A percentile compares a stretch with the other conserved stretches of the same genome.
Evolutionary conservation across 441 rosid species (phyloP).

Genomic region (Croton laevigatus): DNA sequence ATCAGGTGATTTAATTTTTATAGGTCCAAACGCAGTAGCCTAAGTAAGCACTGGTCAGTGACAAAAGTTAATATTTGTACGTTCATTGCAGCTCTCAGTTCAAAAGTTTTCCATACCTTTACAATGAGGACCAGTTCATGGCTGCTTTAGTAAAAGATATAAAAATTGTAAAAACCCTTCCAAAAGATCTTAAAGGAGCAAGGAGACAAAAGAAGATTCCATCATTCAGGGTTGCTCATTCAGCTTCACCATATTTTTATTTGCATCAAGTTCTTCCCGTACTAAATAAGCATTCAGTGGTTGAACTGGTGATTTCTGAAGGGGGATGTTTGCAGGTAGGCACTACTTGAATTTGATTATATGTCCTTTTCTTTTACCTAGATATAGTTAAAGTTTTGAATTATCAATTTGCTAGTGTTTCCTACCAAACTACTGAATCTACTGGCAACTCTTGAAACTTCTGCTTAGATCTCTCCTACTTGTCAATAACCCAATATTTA

Average conservation of each 20-base stretch:
- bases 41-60: constrained; percentile 3
- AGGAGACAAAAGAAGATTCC: constrained; percentile 90
- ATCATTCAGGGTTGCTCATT: constrained; percentile 64
- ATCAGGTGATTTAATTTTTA: constrained; percentile 49
- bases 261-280: constrained; percentile 85
- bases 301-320: constrained; percentile 76
- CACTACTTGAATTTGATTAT: not conserved
- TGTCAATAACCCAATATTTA: not conserved
- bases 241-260: constrained; percentile 82
- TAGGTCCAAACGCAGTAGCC: not conserved
- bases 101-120: constrained; percentile 96
- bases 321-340: constrained; percentile 95
- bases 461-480: not conserved
- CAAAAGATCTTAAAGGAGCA: constrained; percentile 82
- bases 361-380: constrained; percentile 3
- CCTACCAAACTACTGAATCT: not conserved
- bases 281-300: constrained; percentile 79
- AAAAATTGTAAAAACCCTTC: constrained; percentile 80
- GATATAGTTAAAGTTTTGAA: not conserved
- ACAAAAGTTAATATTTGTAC: constrained; percentile 11
- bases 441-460: not conserved
- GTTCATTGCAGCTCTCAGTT: constrained; percentile 75
- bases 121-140: constrained; percentile 85
- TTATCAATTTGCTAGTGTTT: no score
- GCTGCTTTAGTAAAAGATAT: constrained; percentile 71